phyloP scores from a whole-genome alignment of 208 protist species.

The Acanthamoeba triangularis region DNA sequence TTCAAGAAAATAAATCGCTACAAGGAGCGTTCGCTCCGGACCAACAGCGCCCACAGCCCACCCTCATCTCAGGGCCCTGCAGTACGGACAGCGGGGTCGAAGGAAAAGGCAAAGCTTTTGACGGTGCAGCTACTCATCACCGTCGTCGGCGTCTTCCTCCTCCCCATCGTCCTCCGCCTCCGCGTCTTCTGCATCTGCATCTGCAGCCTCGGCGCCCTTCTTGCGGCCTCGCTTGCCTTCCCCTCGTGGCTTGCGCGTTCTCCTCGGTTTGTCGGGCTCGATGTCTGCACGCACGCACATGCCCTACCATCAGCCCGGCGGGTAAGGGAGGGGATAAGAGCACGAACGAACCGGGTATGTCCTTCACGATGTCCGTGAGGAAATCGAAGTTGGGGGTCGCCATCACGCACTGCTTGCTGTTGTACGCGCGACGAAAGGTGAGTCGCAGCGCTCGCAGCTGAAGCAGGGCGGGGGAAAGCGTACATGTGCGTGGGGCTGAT shows the following conservation, averaged over 20 bases:
- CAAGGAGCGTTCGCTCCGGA: conserved; percentile 12
- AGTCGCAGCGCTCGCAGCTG: not conserved
- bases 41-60: no score
- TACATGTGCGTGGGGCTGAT: conserved; percentile 65
- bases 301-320: not conserved
- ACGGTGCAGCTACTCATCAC: not conserved
- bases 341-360: conserved; percentile 10
- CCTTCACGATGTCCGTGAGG: conserved; percentile 22
- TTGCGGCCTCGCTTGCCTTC: conserved; percentile 37
- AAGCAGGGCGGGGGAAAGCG: not conserved
- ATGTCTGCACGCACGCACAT: not conserved
- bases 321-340: not conserved
- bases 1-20: conserved; percentile 77
- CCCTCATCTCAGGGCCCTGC: no score
- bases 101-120: no score
- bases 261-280: conserved; percentile 41
- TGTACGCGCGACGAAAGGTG: not conserved
- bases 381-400: conserved; percentile 2
- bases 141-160: not conserved
- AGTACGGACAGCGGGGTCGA: no score
- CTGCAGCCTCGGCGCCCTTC: not conserved
- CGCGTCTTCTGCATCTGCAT: not conserved
- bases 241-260: conserved; percentile 55
- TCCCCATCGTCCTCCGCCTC: conserved; percentile 1
- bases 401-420: conserved; percentile 55